Base-by-base conservation (phyloP, 257 asterid genomes). In the Solanum etuberosum region DNA sequence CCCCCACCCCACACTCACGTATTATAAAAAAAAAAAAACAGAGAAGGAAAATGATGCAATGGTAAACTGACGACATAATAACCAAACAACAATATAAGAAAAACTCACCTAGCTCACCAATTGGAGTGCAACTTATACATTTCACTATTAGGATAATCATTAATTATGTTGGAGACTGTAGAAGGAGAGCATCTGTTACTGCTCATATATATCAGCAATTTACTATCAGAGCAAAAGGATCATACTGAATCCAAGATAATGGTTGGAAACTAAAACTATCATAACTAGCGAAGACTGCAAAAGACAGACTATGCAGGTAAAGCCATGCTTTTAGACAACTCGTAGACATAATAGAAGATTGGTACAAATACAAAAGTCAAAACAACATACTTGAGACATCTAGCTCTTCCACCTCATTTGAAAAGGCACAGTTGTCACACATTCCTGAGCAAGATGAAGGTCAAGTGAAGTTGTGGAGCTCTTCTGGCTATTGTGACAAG, bases 361-460 rank as follows among this genome's bases (percentile, higher is more conserved):
- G 23, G 25, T 57, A 29, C 37, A 5, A 6, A 42, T 6, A 37
- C 32, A 32, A 46, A 37, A 82, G 87, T 73, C 27, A 87, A 61
- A 65, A 18, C 27, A 57, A 63, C 90, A 42, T 91, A 97, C 99
- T 97, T 81, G 98, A 93, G 86, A 91, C 98, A 89, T 97, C 99
- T 91, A 95, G 72, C 85, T 97, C 97, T 86, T 91, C 92, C 90
- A 96, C 88, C 87, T 94, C 96, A 65, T 91, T 86, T 83, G 91
- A 59, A 88, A 95, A 95, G 82, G 96, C 94, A 88, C 99, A 97
- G 89, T 96, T 96, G 88, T 95, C 99, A 87, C 99, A 97, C 99
- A 97, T 96, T 87, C 99, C 99, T 97, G 95, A 88, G 84, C 88
- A 87, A 82, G 80, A 86, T 70, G 43, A 71, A 80, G 85, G 68